Base-by-base conservation (phyloP, 176 grass and related monocot species). In the Ampelocalamus luodianensis region DNA sequence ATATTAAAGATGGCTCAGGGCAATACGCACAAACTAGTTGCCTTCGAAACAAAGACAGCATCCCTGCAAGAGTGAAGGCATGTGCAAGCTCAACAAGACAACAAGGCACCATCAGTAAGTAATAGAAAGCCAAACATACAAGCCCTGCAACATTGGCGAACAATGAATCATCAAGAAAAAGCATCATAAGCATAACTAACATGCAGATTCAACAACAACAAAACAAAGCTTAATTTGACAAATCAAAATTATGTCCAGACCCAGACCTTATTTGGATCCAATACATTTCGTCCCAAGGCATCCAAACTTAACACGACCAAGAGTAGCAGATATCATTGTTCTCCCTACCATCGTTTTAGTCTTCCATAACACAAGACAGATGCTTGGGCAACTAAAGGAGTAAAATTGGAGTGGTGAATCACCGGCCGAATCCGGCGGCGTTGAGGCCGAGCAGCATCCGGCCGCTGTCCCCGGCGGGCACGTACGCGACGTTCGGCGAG, bases 391-490 rank as follows among this genome's bases (percentile, higher is more conserved):
- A 81, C 39, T 20, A 32, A 75, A 74, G 10, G 50, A 53, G 34
- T 54, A 76, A 84, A 84, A 70, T 39, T 7, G 12, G 29, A 84
- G 14, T 26, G 0, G 59, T 8, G 58, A 72, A 72, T 84, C 86
- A 88, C 72, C 93, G 90, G 56, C 92, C 81, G 13, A 89, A 88
- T 40, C 85, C 66, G 0, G 93, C 9, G 23, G 96, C 90, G 51
- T 98, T 98, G 39, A 98, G 83, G 37, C 93, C 91, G 18, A 98
- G 84, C 11, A 98, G 91, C 91, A 98, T 95, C 8, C 84, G 83
- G 34, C 89, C 87, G 11, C 82, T 92, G 38, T 81, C 84, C 45
- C 89, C 90, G 4, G 82, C 24, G 8, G 96, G 96, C 17, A 98
- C 29, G 72, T 98, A 98, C 2, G 83, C 86, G 16, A 95, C 89